phyloP scores from a whole-genome alignment of 2,329 filamentous ascomycete species.

The Septoria petroselini region DNA sequence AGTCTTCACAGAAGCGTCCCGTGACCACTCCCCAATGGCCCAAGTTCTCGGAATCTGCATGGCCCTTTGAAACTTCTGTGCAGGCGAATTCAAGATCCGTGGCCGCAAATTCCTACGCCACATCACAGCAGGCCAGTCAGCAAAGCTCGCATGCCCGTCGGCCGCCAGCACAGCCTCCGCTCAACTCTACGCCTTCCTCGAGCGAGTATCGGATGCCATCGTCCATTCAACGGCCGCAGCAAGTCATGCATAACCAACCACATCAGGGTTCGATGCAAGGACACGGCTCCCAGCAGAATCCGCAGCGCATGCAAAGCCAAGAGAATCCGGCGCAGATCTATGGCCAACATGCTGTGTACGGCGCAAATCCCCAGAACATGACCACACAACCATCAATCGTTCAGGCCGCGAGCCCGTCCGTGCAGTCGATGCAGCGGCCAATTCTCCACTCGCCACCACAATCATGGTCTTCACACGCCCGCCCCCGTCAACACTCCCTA shows the following conservation, averaged over 20 bases:
- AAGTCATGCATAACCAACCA: not conserved
- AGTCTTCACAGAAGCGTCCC: constrained; percentile 11
- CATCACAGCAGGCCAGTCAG: constrained; percentile 11
- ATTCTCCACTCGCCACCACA: too few relatives aligned
- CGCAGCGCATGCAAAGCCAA: too few relatives aligned
- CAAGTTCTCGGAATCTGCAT: not conserved
- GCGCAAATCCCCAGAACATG: too few relatives aligned
- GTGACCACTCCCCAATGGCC: constrained; percentile 12
- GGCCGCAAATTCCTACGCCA: constrained; percentile 1
- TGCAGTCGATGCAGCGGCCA: too few relatives aligned
- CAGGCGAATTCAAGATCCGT: constrained; percentile 1
- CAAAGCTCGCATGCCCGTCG: not conserved
- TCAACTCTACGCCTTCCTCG: not conserved
- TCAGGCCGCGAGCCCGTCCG: too few relatives aligned
- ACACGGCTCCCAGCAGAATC: not conserved
- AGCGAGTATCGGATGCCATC: constrained; percentile 3
- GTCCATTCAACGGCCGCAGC: not conserved
- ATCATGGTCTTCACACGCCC: not conserved
- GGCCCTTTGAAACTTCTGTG: constrained; percentile 3
- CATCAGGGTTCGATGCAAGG: not conserved
- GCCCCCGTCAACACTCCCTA: not conserved
- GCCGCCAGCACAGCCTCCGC: not conserved
- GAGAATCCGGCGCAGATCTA: too few relatives aligned
- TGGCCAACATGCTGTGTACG: too few relatives aligned
- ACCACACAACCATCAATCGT: too few relatives aligned